Evolutionary conservation across 805 yeast genomes (phyloP).

Genomic region (Suhomyces canberraensis): DNA sequence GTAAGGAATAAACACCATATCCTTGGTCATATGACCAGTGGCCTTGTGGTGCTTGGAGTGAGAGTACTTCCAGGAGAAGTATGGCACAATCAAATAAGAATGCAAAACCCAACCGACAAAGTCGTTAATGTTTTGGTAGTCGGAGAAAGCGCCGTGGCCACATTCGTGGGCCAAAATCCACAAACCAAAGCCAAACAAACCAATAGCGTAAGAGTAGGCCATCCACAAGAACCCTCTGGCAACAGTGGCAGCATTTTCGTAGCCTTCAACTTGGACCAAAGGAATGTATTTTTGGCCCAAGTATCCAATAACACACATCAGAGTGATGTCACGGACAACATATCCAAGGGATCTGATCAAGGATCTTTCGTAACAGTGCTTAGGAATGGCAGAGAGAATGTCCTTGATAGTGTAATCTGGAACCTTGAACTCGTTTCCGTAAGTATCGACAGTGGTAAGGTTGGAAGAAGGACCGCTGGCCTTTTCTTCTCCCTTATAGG

Average conservation of each 20-base stretch:
- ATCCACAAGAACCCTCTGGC: constrained; percentile 60
- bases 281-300: constrained; percentile 56
- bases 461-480: constrained; percentile 27
- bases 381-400: constrained; percentile 67
- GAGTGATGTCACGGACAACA: constrained; percentile 62
- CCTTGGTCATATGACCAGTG: constrained; percentile 78
- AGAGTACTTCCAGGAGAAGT: constrained; percentile 80
- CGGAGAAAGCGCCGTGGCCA: constrained; percentile 84
- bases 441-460: constrained; percentile 52
- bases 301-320: constrained; percentile 48
- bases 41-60: constrained; percentile 91
- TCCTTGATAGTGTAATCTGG: constrained; percentile 79
- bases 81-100: constrained; percentile 76
- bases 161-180: constrained; percentile 92
- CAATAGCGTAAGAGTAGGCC: constrained; percentile 50
- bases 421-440: constrained; percentile 64
- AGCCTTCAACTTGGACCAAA: constrained; percentile 34
- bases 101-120: constrained; percentile 81
- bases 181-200: constrained; percentile 70
- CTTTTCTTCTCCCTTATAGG: constrained; percentile 31
- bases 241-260: constrained; percentile 14
- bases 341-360: constrained; percentile 53
- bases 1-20: constrained; percentile 81
- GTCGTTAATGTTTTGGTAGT: constrained; percentile 70
- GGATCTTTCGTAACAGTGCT: constrained; percentile 68